Base-by-base conservation (phyloP, 2,329 filamentous ascomycete species). In the Claviceps sp. region DNA sequence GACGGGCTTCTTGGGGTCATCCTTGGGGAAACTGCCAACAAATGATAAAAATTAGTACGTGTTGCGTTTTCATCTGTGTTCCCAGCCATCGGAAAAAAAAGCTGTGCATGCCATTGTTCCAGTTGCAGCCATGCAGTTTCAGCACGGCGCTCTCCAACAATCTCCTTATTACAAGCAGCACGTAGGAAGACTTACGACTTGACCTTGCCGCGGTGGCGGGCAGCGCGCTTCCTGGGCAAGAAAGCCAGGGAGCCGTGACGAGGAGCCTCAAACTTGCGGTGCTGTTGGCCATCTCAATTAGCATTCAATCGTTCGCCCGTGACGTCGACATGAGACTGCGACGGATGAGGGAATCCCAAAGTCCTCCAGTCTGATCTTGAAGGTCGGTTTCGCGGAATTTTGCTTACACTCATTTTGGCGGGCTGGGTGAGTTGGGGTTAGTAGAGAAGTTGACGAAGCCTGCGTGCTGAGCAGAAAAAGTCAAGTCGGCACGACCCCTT, bases 1-100 rank as follows among this genome's bases (percentile, higher is more conserved):
- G 74, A 96, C 88, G 68, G 90, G 88, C 85, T 97, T 95, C 87
- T 97, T 97, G 70, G 89, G 79, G 82, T 98, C 90, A 87, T 98
- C 93, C 86, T 97, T 97, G 71, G 93, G 93, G 85, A 98, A 98
- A 76, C 88, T 94, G 9, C 34, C 4, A 45, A n/a, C 43, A 17
- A 45, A 23, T 13, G 16, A 34, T 22, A 17, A 43, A 22, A 43
- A 4, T 22, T 20, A 11, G 16, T 11, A 17, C 17, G 16, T 11
- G 5, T 8, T 26, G 7, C 8, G 13, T 42, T 22, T 9, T 9
- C n/a, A 40, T 40, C n/a, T 42, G 9, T 5, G n/a, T 42, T 42
- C 39, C n/a, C 9, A 22, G 9, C 29, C 9, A 11, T 11, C 4
- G 9, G 29, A 9, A 9, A 34, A 34, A 34, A 34, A 7, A 34